phyloP scores from a whole-genome alignment of 1,139 yeast genomes.

The Saccharomyces hybrid region DNA sequence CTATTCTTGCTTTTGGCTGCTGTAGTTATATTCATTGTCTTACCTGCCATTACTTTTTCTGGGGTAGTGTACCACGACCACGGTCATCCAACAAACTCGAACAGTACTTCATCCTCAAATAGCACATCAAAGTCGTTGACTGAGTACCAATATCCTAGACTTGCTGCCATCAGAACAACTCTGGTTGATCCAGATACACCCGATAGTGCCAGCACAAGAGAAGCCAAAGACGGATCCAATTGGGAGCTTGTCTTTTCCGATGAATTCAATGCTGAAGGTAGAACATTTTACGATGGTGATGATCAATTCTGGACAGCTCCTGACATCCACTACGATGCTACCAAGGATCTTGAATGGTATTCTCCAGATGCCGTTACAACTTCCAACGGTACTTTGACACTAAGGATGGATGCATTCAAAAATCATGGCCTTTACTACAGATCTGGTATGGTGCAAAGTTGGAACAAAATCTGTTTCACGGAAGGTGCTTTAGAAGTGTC shows the following conservation, averaged over 20 bases:
- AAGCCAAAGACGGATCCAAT: constrained; percentile 45
- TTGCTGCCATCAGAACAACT: neutral
- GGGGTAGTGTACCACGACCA: too few relatives aligned
- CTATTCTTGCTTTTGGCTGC: too few relatives aligned
- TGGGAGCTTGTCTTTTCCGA: constrained; percentile 76
- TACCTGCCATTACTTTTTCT: too few relatives aligned
- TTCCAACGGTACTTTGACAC: constrained; percentile 51
- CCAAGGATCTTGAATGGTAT: constrained; percentile 82
- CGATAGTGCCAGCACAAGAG: constrained; percentile 31
- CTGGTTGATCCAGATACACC: constrained; percentile 9
- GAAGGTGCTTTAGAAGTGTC: constrained; percentile 67
- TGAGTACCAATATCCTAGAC: too few relatives aligned
- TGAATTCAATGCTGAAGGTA: constrained; percentile 75
- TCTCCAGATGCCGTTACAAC: constrained; percentile 76
- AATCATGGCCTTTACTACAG: constrained; percentile 69
- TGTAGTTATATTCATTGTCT: too few relatives aligned
- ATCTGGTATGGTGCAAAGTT: constrained; percentile 76
- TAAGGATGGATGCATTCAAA: constrained; percentile 67
- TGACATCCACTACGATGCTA: constrained; percentile 71
- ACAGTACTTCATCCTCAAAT: too few relatives aligned
- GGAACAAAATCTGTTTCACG: constrained; percentile 79
- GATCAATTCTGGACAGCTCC: constrained; percentile 79
- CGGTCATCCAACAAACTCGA: too few relatives aligned
- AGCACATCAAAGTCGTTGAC: too few relatives aligned
- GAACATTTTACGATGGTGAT: constrained; percentile 76